phyloP scores from a whole-genome alignment of 2,329 filamentous ascomycete species.

The Alternaria conjuncta region DNA sequence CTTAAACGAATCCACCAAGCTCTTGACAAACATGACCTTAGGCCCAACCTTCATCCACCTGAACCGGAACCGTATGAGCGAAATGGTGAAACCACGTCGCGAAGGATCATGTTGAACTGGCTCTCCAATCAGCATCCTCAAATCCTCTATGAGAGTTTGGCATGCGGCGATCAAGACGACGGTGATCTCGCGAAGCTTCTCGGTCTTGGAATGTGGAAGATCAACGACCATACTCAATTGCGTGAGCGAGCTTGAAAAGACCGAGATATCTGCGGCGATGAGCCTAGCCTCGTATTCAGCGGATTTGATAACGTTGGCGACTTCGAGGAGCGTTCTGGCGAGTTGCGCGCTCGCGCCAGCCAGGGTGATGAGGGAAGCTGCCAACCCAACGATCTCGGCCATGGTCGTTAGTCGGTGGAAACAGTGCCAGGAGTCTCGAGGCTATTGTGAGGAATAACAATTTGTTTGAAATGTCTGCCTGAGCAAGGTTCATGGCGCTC shows the following conservation, averaged over 20 bases:
- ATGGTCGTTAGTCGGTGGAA: too few relatives aligned
- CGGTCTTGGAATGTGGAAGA: too few relatives aligned
- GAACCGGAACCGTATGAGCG: not conserved
- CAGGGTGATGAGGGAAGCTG: not conserved
- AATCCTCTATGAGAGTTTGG: not conserved
- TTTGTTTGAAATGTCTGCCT: too few relatives aligned
- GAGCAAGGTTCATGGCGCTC: too few relatives aligned
- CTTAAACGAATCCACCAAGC: not conserved
- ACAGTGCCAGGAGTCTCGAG: too few relatives aligned
- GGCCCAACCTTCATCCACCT: not conserved
- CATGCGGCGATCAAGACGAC: not conserved
- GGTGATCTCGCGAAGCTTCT: not conserved
- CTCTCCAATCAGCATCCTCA: not conserved
- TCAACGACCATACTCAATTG: not conserved
- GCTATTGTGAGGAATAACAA: too few relatives aligned
- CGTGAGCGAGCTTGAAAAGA: not conserved
- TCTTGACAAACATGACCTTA: not conserved
- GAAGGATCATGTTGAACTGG: accelerated
- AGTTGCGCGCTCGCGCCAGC: not conserved
- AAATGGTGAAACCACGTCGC: not conserved
- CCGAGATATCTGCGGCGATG: not conserved
- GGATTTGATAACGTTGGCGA: not conserved
- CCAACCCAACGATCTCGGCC: too few relatives aligned
- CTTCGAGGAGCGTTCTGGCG: not conserved
- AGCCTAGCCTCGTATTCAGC: not conserved